phyloP scores from a whole-genome alignment of 306 rosid genomes.

The Aeschynomene evenia region DNA sequence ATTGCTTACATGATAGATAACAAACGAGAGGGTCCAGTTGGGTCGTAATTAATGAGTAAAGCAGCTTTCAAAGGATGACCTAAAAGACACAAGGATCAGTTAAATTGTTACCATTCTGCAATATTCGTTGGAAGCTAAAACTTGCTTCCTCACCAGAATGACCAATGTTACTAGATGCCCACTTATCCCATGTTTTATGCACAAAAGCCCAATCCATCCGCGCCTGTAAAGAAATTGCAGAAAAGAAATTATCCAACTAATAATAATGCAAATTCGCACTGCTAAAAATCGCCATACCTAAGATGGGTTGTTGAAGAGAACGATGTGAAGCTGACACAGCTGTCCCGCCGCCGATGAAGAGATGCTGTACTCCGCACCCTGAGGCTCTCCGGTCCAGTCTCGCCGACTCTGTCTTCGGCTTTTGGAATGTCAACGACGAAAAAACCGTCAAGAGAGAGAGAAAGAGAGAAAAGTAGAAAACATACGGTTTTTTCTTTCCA shows the following conservation, averaged over 20 bases:
- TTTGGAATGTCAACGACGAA: too few species aligned
- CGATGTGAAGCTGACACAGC: too few species aligned
- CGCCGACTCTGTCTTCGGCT: too few species aligned
- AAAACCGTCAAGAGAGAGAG: too few species aligned
- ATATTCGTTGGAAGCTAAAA: background rate
- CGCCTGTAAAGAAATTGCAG: too few species aligned
- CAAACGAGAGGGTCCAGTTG: conserved; percentile 90
- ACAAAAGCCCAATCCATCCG: conserved; percentile 82
- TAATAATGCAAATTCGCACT: too few species aligned
- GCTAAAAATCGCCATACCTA: too few species aligned
- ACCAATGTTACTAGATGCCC: conserved; percentile 72
- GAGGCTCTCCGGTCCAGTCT: background rate
- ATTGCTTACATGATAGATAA: conserved; percentile 73
- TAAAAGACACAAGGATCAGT: conserved; percentile 24
- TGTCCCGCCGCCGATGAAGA: too few species aligned
- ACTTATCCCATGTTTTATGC: conserved; percentile 78
- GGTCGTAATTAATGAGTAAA: conserved; percentile 73
- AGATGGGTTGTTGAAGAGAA: too few species aligned
- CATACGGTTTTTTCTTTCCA: background rate
- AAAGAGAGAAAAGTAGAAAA: too few species aligned
- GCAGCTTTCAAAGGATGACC: conserved; percentile 78
- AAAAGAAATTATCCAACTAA: too few species aligned
- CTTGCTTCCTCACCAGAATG: conserved; percentile 58
- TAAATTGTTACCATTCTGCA: background rate
- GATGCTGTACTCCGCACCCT: too few species aligned